phyloP scores from a whole-genome alignment of 176 grass and related monocot genomes.

The Aegilops bicornis region DNA sequence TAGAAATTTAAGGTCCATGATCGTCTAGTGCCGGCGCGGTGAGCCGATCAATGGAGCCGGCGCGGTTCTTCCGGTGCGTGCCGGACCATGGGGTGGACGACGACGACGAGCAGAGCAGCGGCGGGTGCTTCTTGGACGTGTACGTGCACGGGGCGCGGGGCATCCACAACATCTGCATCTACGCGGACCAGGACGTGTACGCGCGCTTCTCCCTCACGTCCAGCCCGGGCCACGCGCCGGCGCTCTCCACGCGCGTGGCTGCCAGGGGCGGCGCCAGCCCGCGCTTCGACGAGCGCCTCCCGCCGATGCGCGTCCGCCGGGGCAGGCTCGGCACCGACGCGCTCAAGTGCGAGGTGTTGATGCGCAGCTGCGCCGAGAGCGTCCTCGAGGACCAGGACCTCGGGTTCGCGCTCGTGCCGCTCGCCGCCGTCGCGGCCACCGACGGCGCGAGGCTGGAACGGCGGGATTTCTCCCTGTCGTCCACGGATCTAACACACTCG shows the following conservation, averaged over 20 bases:
- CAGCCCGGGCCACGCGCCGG: constrained; percentile 55
- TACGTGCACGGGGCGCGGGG: constrained; percentile 67
- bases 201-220: constrained; percentile 73
- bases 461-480: constrained; percentile 70
- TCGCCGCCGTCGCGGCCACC: constrained; percentile 43
- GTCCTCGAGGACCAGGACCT: constrained; percentile 90
- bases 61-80: neutral
- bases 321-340: constrained; percentile 41
- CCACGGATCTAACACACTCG: constrained; percentile 82
- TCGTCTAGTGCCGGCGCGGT: neutral
- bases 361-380: constrained; percentile 62
- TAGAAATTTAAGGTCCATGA: neutral
- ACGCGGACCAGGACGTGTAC: constrained; percentile 91
- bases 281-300: constrained; percentile 57
- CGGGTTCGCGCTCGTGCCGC: constrained; percentile 82
- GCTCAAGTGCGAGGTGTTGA: constrained; percentile 94
- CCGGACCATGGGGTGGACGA: neutral
- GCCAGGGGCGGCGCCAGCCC: constrained; percentile 52
- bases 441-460: constrained; percentile 8
- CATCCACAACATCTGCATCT: constrained; percentile 93
- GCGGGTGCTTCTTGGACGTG: constrained; percentile 52
- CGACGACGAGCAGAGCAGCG: neutral
- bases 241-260: constrained; percentile 58
- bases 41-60: constrained; percentile 6
- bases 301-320: constrained; percentile 22